Evolutionary conservation across 164 flowering plant genomes (phyloP).

Genomic region (Kingdonia uniflora): DNA sequence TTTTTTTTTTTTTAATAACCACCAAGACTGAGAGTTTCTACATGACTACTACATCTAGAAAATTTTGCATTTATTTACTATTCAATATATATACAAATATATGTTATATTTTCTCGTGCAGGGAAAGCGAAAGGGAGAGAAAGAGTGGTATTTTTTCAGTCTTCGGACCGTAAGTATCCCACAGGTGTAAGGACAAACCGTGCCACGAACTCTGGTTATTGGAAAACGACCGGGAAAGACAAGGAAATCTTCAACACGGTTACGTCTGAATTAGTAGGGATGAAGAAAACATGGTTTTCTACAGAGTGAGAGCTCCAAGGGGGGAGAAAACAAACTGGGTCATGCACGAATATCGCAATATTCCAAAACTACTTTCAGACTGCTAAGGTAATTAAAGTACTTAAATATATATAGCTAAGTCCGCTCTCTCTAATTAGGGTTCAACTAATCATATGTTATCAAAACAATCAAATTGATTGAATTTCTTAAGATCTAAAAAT

Average conservation of each 20-base stretch:
- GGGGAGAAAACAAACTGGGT: constrained; percentile 4
- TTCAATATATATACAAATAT: too few relatives aligned
- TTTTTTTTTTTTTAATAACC: too few relatives aligned
- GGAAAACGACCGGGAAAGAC: constrained; percentile 7
- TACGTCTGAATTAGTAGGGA: neutral
- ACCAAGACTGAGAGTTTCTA: too few relatives aligned
- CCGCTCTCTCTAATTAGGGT: neutral
- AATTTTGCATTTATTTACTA: too few relatives aligned
- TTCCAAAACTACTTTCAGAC: neutral
- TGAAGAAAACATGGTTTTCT: constrained; percentile 8
- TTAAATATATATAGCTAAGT: neutral
- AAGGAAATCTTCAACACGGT: neutral
- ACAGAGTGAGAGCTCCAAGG: constrained; percentile 6
- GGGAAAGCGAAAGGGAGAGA: constrained; percentile 2
- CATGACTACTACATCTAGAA: too few relatives aligned
- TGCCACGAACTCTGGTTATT: constrained; percentile 4
- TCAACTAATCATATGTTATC: neutral
- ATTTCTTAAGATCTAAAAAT: too few relatives aligned
- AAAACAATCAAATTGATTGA: too few relatives aligned
- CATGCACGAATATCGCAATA: constrained; percentile 3
- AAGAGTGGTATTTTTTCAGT: constrained; percentile 5
- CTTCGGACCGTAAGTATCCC: constrained; percentile 4
- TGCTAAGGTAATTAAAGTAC: neutral
- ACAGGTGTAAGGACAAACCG: constrained; percentile 4
- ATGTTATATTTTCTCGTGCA: neutral